These are phyloP conservation scores for Leccinum griseonigrum DNA, from an alignment of 1,284 basidiomycete genomes.

Conservation along the genomic window DNA sequence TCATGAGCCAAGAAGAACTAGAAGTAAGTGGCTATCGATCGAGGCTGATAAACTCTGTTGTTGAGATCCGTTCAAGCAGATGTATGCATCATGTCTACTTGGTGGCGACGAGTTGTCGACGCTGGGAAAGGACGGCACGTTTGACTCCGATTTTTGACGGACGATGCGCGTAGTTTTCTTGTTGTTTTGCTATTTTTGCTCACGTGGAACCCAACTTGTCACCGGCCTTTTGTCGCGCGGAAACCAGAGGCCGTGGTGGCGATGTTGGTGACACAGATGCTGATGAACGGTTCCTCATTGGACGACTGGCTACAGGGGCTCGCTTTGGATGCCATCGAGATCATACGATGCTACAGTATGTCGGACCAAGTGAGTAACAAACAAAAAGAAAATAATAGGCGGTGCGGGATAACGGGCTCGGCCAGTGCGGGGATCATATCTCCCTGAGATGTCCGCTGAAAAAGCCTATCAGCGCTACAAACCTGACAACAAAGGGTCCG, in stretches of 20 bases:
- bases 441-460: neutral
- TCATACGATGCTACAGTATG: neutral
- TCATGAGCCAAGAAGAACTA: slow-evolving; percentile 21
- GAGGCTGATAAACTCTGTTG: neutral
- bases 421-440: neutral
- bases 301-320: neutral
- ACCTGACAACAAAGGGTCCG: too few relatives aligned
- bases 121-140: slow-evolving; percentile 24
- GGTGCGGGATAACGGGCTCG: neutral
- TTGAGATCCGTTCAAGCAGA: slow-evolving; percentile 20
- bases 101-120: slow-evolving; percentile 14
- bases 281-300: neutral
- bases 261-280: neutral
- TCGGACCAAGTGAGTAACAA: neutral
- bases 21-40: slow-evolving; percentile 16
- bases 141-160: slow-evolving; percentile 30
- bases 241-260: neutral
- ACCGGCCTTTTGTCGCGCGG: neutral
- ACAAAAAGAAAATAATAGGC: neutral
- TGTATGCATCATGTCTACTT: slow-evolving; percentile 27
- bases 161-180: neutral
- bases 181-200: neutral
- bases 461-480: neutral
- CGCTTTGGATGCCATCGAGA: neutral
- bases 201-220: neutral